Base-by-base conservation (phyloP, 345 rosid genomes). In the Hibiscus tridactylites region DNA sequence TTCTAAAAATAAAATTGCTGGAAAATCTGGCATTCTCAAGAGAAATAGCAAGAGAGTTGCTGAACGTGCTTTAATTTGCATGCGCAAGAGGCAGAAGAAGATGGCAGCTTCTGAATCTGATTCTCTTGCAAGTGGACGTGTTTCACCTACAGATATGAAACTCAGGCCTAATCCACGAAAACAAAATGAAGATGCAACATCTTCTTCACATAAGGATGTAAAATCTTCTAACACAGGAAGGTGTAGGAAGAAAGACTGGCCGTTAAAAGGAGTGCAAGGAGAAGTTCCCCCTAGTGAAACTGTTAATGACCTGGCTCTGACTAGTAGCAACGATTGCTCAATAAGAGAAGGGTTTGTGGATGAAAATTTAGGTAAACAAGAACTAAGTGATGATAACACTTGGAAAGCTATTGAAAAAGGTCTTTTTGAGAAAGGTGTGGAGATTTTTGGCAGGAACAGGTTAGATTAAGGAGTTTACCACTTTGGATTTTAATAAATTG, bases 381-480 rank as follows among this genome's bases (percentile, higher is more conserved):
- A 85, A 75, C n/a, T 68, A 58, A 71, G 76, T 78, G 88, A 77
- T 79, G 81, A 78, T 65, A 85, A 78, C 73, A 84, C 90, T 28
- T 95, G 99, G 99, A 89, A 89, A 82, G 81, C 92, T 67, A 78
- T 92, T 71, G 99, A 95, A 76, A 89, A 89, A 83, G 81, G 94
- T 80, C 92, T 95, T 63, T 89, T 87, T 74, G 92, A 89, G 77
- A 96, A 96, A 83, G 98, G 98, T 67, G 77, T 92, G 53, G 91
- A 96, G 84, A 92, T 96, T 75, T 96, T 90, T 83, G 99, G 99
- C 61, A 83, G 91, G 85, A 92, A 92, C 80, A 89, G 98, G 99
- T 96, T 60, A 68, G 91, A 79, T 39, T 24, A 10, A 7, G 24
- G 7, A 57, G 7, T 9, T 57, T 24, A 31, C 68, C 42, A 37